Conservation (phyloP, 164 flowering plant genomes). For the Macadamia integrifolia region DNA sequence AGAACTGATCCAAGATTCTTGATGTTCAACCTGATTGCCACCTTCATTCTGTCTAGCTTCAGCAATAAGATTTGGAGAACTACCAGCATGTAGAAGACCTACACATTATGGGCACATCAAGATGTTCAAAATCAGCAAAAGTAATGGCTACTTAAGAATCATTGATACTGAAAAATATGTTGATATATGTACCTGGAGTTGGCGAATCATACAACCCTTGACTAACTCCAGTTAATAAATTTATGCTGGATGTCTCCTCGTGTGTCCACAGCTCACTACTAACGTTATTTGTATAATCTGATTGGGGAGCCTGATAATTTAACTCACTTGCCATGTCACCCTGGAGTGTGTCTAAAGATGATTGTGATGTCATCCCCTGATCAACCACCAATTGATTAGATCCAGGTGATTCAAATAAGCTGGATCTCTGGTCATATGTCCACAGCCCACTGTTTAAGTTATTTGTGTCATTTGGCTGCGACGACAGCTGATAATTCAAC, state of each 20-base stretch:
- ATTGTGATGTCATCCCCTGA: constrained; percentile 11
- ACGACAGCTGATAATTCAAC: constrained; percentile 23
- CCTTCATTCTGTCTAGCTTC: constrained; percentile 29
- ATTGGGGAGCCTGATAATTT: constrained; percentile 21
- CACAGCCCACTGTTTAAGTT: constrained; percentile 25
- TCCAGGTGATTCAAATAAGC: constrained; percentile 18
- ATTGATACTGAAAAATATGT: neutral
- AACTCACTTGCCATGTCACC: constrained; percentile 21
- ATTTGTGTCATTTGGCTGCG: constrained; percentile 12
- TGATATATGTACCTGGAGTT: constrained; percentile 47
- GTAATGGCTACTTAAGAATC: constrained; percentile 3
- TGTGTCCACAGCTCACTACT: constrained; percentile 32
- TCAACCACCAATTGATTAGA: constrained; percentile 17
- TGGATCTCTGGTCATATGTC: constrained; percentile 29
- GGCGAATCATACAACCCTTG: constrained; percentile 16
- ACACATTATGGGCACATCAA: constrained; percentile 21
- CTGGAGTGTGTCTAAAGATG: constrained; percentile 4
- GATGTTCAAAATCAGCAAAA: constrained; percentile 16
- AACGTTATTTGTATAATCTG: constrained; percentile 13
- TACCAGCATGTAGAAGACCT: constrained; percentile 39
- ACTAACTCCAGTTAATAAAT: constrained; percentile 20
- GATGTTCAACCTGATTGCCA: constrained; percentile 19
- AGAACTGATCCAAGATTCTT: constrained; percentile 48
- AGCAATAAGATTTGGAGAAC: constrained; percentile 12
- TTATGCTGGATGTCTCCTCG: constrained; percentile 22